Evolutionary conservation across 2,329 filamentous ascomycete genomes (phyloP), one percentile per base, ranked within the genome.

Genomic region (Fusarium proliferatum): DNA sequence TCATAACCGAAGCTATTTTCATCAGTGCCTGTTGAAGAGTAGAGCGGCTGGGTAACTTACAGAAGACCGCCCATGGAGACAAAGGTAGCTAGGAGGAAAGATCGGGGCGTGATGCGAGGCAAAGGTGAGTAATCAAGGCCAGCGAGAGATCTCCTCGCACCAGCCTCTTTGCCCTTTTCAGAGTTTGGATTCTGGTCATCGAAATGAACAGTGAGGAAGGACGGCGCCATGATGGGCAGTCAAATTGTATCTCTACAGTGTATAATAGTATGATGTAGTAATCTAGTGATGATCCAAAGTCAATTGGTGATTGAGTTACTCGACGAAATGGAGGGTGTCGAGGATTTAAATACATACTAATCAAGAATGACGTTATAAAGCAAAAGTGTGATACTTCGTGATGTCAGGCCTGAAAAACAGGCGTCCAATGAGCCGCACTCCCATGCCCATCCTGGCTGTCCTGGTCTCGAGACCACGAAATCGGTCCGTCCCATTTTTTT

Each of bases 1-100:
- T 88, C 86, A 64, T 86, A 86, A 13, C 85, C 82, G 55, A 85
- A 82, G 41, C 80, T 82, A 2, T 1, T 15, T 1, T 1, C 12
- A 5, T 67, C 5, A 66, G 43, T 10, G 16, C 15, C 3, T 38
- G 38, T 9, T 34, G 26, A 3, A 19, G 6, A 26, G 7, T 39
- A 6, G 1, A 16, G 16, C 2, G 9, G 15, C 46, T 2, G 21
- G 11, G 8, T 8, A 1, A 75, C 81, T 77, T 74, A 85, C 84
- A 86, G 82, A 34, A 86, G 61, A 53, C 84, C 84, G 3, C 84
- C 84, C 83, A 86, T 85, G 9, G 84, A 86, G 11, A 86, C 81
- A 46, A 86, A 79, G 3, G 81, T 63, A 2, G 80, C 84, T 75
- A 86, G 82, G 6, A 79, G 70, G 3, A 85, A 66, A 3, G 83